Conservation (phyloP, 2,329 filamentous ascomycete genomes). For the Daldinia eschscholtzii region DNA sequence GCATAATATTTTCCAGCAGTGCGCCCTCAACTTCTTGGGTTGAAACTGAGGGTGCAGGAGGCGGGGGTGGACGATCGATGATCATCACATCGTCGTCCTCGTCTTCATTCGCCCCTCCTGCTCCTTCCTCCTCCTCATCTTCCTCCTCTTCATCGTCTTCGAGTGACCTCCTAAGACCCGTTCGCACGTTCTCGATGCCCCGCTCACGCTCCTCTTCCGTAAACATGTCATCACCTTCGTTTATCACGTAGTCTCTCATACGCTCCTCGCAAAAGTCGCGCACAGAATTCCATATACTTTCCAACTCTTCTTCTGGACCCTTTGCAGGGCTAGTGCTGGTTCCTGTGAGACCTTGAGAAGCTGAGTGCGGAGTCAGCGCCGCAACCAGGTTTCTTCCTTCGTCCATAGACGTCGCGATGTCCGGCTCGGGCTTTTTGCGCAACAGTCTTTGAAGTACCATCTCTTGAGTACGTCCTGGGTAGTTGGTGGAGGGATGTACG, state of each 20-base stretch:
- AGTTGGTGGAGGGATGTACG: constrained; percentile 81
- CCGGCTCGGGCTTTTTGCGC: constrained; percentile 85
- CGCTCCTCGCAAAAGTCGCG: constrained; percentile 51
- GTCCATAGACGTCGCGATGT: constrained; percentile 79
- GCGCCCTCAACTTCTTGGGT: constrained; percentile 48
- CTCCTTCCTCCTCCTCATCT: constrained; percentile 63
- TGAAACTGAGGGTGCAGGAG: constrained; percentile 47
- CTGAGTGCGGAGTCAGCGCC: constrained; percentile 4
- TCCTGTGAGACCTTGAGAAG: background rate
- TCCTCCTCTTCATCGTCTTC: constrained; percentile 69
- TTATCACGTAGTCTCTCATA: constrained; percentile 55
- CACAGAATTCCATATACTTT: constrained; percentile 56
- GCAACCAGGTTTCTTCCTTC: constrained; percentile 65
- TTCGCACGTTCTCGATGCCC: constrained; percentile 78
- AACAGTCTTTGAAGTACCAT: constrained; percentile 76
- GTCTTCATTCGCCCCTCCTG: constrained; percentile 35
- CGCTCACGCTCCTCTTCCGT: constrained; percentile 76
- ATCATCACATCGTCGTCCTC: constrained; percentile 51
- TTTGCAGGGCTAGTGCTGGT: constrained; percentile 53
- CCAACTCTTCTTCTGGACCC: constrained; percentile 52
- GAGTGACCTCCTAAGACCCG: constrained; percentile 72
- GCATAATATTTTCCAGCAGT: constrained; percentile 47
- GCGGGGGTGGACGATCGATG: constrained; percentile 50
- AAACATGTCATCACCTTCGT: constrained; percentile 73
- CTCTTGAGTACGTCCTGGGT: constrained; percentile 77